Percentiles rank a stretch among this genome's conserved stretches.
Conservation (phyloP, 441 rosid species). For the Caryocar brasiliense region DNA sequence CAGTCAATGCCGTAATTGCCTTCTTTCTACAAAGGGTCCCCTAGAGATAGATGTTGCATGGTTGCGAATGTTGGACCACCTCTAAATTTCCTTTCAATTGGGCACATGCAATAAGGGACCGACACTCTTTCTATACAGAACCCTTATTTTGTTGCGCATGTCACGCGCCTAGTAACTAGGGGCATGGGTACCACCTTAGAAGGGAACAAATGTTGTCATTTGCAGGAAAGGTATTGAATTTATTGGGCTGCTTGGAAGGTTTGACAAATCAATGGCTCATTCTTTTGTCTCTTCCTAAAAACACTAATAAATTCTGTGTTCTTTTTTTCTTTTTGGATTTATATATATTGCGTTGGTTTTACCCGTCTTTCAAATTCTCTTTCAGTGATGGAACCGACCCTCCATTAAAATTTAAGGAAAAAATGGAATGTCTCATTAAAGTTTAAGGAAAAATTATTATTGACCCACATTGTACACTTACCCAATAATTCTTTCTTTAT, state of each 20-base stretch:
- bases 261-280: conserved; percentile 6
- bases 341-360: too few species aligned
- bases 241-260: not conserved
- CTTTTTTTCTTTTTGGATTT: too few species aligned
- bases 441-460: not conserved
- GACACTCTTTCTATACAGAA: conserved; percentile 13
- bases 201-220: conserved; percentile 23
- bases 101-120: conserved; percentile 17
- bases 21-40: conserved; percentile 11
- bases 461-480: conserved; percentile 9
- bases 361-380: too few species aligned
- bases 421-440: conserved; percentile 1
- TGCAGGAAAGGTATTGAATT: not conserved
- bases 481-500: not conserved
- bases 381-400: too few species aligned
- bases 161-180: conserved; percentile 9
- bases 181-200: conserved; percentile 20
- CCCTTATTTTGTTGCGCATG: not conserved
- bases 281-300: too few species aligned
- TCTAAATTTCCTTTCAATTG: not conserved
- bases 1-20: conserved; percentile 20
- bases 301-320: too few species aligned
- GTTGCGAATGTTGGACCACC: conserved; percentile 14
- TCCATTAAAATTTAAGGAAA: not conserved
- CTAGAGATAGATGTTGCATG: not conserved